Base-by-base conservation (phyloP, 495 filamentous ascomycete genomes). In the Aspergillus wentii region DNA sequence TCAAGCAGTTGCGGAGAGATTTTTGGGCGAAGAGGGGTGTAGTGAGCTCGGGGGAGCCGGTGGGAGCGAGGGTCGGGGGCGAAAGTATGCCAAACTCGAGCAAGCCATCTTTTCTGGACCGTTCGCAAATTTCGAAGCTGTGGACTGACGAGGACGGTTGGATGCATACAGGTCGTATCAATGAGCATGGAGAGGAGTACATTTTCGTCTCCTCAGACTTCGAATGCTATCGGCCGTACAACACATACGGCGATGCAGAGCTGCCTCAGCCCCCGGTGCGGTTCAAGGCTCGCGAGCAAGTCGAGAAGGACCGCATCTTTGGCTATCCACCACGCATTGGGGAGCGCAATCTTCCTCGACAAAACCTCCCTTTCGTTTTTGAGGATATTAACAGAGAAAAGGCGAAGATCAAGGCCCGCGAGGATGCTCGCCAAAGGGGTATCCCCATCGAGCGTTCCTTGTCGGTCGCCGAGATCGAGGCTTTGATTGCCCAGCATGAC, bases 241-340 rank as follows among this genome's bases (percentile, higher is more conserved):
- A 57, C 29, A 60, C 54, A 11, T 63, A 64, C 31, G 49, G 45
- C 1, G 56, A 57, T 19, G 38, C 54, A 2, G 23, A 35, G 5
- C 56, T 62, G 8, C 65, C 57, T 2, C 43, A 35, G 7, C 64
- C 63, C 10, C 64, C 63, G 2, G 31, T 61, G 8, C 54, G 58
- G 3, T 33, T 59, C 22, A 61, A 55, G 16, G 51, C 54, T 0
- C 20, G 46, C 3, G 39, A 57, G 4, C 59, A 69, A 27, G 43
- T 49, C 16, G 44, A 51, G n/a, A 51, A 36, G 11, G 61, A 69
- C 26, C 30, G 39, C 1, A 46, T 57, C 9, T 57, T 61, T 34
- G 64, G 68, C 0, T 71, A 56, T 38, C 65, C 68, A 3, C 68
- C 68, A 1, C 49, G 49, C 17, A 48, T 65, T 13, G 68, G 66